Percentiles rank a stretch among this genome's conserved stretches.
Evolutionary conservation across 2,329 filamentous ascomycete species (phyloP).

Genomic region (Ascochyta pisi): DNA sequence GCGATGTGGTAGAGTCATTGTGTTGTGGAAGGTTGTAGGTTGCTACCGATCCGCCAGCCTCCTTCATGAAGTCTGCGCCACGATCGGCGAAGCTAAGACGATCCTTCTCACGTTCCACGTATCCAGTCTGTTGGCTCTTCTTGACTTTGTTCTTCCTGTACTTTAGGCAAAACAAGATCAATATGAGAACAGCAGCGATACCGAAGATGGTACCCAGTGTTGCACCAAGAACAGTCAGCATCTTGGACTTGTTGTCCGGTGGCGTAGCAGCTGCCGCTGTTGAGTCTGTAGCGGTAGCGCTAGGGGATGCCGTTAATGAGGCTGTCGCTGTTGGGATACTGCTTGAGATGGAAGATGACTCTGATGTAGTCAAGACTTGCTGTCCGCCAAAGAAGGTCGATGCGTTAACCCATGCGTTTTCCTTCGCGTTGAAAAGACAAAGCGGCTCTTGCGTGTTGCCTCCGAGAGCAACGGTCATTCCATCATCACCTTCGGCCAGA

Average conservation of each 20-base stretch:
- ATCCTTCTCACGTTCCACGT: constrained; percentile 48
- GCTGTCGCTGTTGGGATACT: constrained; percentile 30
- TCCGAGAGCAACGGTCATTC: constrained; percentile 78
- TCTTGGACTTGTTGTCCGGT: constrained; percentile 55
- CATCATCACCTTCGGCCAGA: constrained; percentile 70
- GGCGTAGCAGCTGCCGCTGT: constrained; percentile 36
- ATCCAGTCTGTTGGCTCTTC: constrained; percentile 66
- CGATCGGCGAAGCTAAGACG: constrained; percentile 59
- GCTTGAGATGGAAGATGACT: constrained; percentile 43
- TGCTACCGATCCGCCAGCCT: constrained; percentile 54
- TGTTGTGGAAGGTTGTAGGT: constrained; percentile 40
- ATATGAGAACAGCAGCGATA: constrained; percentile 71
- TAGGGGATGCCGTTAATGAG: constrained; percentile 21
- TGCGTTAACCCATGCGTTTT: constrained; percentile 81
- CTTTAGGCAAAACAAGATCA: constrained; percentile 73
- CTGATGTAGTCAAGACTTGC: constrained; percentile 40
- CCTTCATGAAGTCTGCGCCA: constrained; percentile 60
- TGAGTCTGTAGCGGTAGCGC: constrained; percentile 43
- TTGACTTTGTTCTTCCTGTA: constrained; percentile 65
- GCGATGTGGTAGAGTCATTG: constrained; percentile 51
- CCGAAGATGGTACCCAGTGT: constrained; percentile 83
- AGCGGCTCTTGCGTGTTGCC: constrained; percentile 70
- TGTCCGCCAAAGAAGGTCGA: constrained; percentile 65
- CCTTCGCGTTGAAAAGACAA: constrained; percentile 75
- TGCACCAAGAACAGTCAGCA: constrained; percentile 74